Evolutionary conservation across 176 grass and related monocot species (phyloP), one percentile per base, ranked within the genome.

Genomic region (maize (Zea mays)): DNA sequence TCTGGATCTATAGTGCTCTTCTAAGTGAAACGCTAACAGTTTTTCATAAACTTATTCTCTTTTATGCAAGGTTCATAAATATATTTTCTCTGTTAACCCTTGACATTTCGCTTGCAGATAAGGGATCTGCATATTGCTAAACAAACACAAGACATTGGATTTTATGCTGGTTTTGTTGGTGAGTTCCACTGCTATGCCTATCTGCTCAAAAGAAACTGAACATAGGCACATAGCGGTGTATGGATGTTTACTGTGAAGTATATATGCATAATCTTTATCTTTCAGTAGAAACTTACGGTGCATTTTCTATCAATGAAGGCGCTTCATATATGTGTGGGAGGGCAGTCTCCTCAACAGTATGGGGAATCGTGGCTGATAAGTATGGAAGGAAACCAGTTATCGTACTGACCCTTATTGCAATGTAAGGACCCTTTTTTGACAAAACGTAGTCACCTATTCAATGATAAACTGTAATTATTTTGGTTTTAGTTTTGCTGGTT

Each of bases 141-240:
- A 83, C 17, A 83, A 69, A 81, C 83, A 77, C 76, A 92, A 86
- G 90, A 92, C 77, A 92, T 92, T 69, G 90, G 90, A 71, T 92
- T 92, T 77, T 92, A 92, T 52, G 90, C 90, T 77, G 90, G 90
- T 77, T 92, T 89, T 86, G 76, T 89, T 41, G 90, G 90, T 92
- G 72, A 78, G 90, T 82, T 78, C 33, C 73, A 61, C 60, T 43
- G 39, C 19, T 68, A 35, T 52, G 4, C 66, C 67, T 41, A 41
- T 77, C 39, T 65, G 21, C 5, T 27, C 47, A 27, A 81, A 71
- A 56, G 14, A 67, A 82, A 49, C 47, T 72, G 4, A 69, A 38
- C 6, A 38, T 62, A 47, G 20, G n/a, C n/a, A n/a, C n/a, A n/a
- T 11, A 38, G 37, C 4, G n/a, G 35, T 65, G 33, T 39, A 71